Evolutionary conservation across 1,284 basidiomycete genomes (phyloP).

Genomic region (Ustanciosporium gigantosporum): DNA sequence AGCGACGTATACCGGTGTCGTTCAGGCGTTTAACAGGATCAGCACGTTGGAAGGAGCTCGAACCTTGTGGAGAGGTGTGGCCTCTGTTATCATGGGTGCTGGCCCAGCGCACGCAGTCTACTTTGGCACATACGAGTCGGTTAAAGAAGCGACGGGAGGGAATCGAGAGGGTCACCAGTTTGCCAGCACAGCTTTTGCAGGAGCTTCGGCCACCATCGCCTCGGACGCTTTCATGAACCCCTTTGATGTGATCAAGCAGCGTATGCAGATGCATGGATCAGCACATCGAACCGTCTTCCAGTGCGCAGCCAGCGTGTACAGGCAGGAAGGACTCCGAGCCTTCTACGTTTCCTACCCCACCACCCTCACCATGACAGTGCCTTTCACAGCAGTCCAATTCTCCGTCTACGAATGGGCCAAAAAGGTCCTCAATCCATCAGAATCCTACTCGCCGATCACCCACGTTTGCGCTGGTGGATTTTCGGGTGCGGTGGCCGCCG

Average conservation of each 20-base stretch:
- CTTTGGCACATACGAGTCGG: constrained; percentile 92
- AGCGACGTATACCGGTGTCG: constrained; percentile 83
- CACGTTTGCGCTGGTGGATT: constrained; percentile 90
- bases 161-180: constrained; percentile 80
- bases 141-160: constrained; percentile 90
- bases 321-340: constrained; percentile 80
- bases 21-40: constrained; percentile 84
- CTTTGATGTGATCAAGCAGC: constrained; percentile 99
- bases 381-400: constrained; percentile 97
- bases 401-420: constrained; percentile 95
- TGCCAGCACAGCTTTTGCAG: constrained; percentile 83
- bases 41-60: constrained; percentile 88
- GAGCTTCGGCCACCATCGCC: constrained; percentile 90
- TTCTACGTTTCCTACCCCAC: constrained; percentile 99
- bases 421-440: constrained; percentile 79
- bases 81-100: constrained; percentile 94
- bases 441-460: constrained; percentile 84
- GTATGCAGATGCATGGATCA: constrained; percentile 96
- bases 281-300: constrained; percentile 80
- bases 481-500: constrained; percentile 91
- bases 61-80: constrained; percentile 92
- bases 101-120: constrained; percentile 98
- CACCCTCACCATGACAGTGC: constrained; percentile 88
- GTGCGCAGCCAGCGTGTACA: constrained; percentile 82
- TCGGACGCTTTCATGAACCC: constrained; percentile 99